Percentiles rank a stretch among this genome's conserved stretches.
These are phyloP conservation scores for Sporothrix variecibatus DNA, from an alignment of 2,329 filamentous ascomycete genomes.

Conservation along the genomic window DNA sequence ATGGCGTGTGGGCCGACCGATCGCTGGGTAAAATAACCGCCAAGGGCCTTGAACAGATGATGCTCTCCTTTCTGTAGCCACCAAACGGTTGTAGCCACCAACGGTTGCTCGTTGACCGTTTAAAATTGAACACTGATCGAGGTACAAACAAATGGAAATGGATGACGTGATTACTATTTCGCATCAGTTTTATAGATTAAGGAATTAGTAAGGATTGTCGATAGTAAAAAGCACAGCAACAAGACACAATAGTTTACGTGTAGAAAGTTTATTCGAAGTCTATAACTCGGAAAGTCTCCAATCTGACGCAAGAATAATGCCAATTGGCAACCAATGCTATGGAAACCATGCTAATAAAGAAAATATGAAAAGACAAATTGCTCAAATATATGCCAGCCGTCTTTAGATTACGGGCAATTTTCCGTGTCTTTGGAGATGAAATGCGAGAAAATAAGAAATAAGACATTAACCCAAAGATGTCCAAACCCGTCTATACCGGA, in stretches of 20 bases:
- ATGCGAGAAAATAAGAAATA: background rate
- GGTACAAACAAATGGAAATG: background rate
- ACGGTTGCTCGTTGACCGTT: background rate
- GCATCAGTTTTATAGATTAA: background rate
- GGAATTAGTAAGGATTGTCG: background rate
- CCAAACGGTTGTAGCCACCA: background rate
- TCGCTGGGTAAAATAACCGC: background rate
- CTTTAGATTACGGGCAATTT: constrained; percentile 17
- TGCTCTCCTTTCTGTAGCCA: background rate
- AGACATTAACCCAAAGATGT: constrained; percentile 22
- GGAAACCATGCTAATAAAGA: background rate
- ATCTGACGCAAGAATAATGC: constrained; percentile 2
- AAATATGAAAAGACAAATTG: constrained; percentile 12
- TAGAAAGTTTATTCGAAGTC: background rate
- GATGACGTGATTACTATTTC: background rate
- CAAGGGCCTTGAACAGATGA: background rate
- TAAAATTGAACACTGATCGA: background rate
- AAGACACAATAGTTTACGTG: background rate
- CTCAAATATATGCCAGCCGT: constrained; percentile 19
- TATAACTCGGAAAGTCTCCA: background rate
- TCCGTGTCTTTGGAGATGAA: background rate
- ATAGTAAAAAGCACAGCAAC: background rate
- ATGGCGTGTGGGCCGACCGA: background rate
- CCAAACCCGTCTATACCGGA: constrained; percentile 18
- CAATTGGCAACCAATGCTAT: background rate